Conservation (phyloP, 2,329 filamentous ascomycete species). For the Colletotrichum higginsianum region DNA sequence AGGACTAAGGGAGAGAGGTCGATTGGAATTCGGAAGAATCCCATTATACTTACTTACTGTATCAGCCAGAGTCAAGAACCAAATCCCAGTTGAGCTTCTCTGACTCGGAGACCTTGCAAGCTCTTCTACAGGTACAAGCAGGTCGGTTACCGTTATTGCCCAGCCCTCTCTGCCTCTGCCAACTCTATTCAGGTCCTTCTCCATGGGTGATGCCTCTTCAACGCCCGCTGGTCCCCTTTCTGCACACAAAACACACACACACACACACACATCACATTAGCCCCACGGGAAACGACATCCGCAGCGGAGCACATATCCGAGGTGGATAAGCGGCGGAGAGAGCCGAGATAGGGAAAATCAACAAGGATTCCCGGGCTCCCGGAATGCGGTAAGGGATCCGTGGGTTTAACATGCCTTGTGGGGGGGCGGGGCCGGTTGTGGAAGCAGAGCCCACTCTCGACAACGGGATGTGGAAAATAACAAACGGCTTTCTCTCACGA, state of each 20-base stretch:
- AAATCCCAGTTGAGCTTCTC: background rate
- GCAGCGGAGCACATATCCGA: background rate
- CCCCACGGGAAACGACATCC: background rate
- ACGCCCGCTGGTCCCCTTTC: background rate
- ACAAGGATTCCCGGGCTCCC: conserved; percentile 14
- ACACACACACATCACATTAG: background rate
- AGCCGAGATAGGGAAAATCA: conserved; percentile 26
- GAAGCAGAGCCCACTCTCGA: background rate
- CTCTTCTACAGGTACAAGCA: background rate
- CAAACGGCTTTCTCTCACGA: too few relatives aligned
- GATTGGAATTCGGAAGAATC: background rate
- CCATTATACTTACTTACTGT: background rate
- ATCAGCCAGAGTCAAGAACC: conserved; percentile 2
- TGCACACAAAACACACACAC: background rate
- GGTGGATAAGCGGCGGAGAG: background rate
- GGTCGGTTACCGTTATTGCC: background rate
- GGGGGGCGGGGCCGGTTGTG: background rate
- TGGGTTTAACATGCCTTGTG: conserved; percentile 1
- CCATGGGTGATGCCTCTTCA: conserved; percentile 25
- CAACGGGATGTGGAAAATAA: background rate
- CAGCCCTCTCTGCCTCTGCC: background rate
- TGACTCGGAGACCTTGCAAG: background rate
- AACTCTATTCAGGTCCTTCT: too few relatives aligned
- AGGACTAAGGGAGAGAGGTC: background rate
- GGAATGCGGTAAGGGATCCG: background rate